Conservation (phyloP, 805 yeast genomes). For the Lipomyces anomalus region DNA sequence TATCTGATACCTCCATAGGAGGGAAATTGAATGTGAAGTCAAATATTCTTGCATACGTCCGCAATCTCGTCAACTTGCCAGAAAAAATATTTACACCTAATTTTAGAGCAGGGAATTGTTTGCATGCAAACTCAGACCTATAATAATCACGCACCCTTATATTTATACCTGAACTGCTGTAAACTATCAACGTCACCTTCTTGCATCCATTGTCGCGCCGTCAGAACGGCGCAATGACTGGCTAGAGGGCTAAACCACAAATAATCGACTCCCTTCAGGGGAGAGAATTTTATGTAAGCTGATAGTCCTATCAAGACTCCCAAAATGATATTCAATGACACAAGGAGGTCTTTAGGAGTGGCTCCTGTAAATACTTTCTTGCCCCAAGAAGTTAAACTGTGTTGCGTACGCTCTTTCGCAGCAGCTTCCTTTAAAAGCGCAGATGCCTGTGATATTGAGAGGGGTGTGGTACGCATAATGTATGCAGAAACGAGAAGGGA, state of each 20-base stretch:
- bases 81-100: too few species aligned
- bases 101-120: too few species aligned
- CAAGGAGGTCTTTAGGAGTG: too few species aligned
- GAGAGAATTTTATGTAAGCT: constrained; percentile 12
- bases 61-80: too few species aligned
- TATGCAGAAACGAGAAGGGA: constrained; percentile 14
- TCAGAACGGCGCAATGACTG: constrained; percentile 2
- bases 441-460: constrained; percentile 3
- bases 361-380: too few species aligned
- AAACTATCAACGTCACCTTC: constrained; percentile 19
- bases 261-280: constrained; percentile 19
- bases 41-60: too few species aligned
- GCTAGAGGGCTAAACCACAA: constrained; percentile 20
- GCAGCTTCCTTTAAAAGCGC: constrained; percentile 4
- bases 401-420: background rate
- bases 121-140: background rate
- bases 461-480: constrained; percentile 13
- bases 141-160: constrained; percentile 17
- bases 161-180: constrained; percentile 21
- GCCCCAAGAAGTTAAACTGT: too few species aligned
- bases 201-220: constrained; percentile 20
- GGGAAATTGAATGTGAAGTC: too few species aligned
- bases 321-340: constrained; percentile 7
- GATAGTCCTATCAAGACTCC: constrained; percentile 4
- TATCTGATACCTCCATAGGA: too few species aligned